Conservation (phyloP, 1,284 basidiomycete species). For the Papiliotrema flavescens region DNA sequence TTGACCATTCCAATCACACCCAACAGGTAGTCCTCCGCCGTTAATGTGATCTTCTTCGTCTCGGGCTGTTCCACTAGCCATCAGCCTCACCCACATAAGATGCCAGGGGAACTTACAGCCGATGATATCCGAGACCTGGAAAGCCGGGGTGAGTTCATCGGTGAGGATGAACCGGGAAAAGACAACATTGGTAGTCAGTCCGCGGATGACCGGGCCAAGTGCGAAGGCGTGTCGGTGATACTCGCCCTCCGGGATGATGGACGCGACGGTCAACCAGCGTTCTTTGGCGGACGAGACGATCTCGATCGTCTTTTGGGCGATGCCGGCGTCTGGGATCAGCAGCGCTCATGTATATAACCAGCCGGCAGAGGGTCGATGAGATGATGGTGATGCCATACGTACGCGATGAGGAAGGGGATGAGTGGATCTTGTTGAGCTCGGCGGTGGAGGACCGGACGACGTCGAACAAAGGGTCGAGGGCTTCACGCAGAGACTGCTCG, state of each 20-base stretch:
- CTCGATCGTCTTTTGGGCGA: slow-evolving; percentile 35
- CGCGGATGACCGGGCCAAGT: slow-evolving; percentile 35
- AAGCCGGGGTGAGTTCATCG: slow-evolving; percentile 43
- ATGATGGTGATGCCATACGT: slow-evolving; percentile 8
- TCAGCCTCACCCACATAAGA: background rate
- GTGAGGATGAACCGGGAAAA: slow-evolving; percentile 45
- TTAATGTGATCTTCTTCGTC: slow-evolving; percentile 37
- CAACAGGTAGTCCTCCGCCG: slow-evolving; percentile 49
- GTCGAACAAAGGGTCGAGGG: slow-evolving; percentile 45
- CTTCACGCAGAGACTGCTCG: slow-evolving; percentile 41
- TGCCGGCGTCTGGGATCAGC: slow-evolving; percentile 11
- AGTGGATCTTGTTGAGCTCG: slow-evolving; percentile 45
- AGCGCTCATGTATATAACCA: background rate
- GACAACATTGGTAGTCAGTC: slow-evolving; percentile 40
- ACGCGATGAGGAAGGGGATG: slow-evolving; percentile 37
- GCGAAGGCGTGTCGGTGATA: slow-evolving; percentile 46
- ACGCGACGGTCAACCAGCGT: slow-evolving; percentile 37
- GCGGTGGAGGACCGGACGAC: slow-evolving; percentile 35
- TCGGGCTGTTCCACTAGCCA: slow-evolving; percentile 35
- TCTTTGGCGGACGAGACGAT: slow-evolving; percentile 27
- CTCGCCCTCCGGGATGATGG: slow-evolving; percentile 44
- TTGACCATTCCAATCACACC: slow-evolving; percentile 50
- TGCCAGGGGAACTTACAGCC: slow-evolving; percentile 34
- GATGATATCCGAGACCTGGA: slow-evolving; percentile 36
- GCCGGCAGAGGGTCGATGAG: background rate